Evolutionary conservation across 768 basidiomycete species (phyloP), one percentile per base, ranked within the genome.

Genomic region (Gyrodon lividus): DNA sequence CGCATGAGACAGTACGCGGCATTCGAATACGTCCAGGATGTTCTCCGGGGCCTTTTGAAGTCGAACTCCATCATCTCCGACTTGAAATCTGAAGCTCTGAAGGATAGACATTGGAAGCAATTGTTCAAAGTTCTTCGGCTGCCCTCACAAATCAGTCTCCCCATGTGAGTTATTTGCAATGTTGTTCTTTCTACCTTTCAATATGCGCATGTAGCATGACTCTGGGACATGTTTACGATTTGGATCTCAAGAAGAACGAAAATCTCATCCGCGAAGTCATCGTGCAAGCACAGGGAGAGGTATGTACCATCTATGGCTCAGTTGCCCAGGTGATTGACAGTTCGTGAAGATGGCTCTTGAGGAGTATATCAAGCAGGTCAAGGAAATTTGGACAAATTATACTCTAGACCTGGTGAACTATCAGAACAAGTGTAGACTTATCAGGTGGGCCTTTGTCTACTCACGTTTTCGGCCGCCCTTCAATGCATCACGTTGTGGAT

Each of bases 1-100:
- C 79, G 95, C 54, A 99, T 98, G 97, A 82, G 97, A 47, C 97
- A 99, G 66, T 99, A 99, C 68, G 92, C 94, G 8, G 97, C 97
- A 0, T 99, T 98, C 64, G 97, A 98, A 76, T 95, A 91, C 67
- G 93, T 98, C 2, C 95, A 98, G 64, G 96, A 99, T 38, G 80
- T 87, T 19, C 77, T 99, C 48, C 81, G 88, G 40, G 82, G 85
- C 12, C 76, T 94, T 43, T 79, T 98, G 58, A 98, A 97, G 73
- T 86, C 89, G 33, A 98, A 99, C 67, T 67, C 85, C 0, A 74
- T 97, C 57, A 78, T 99, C n/a, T 84, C 84, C 14, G 97, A 99
- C 70, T 75, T 99, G 62, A 98, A 97, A 73, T 96, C 93, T 9
- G 97, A 98, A 63, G 95, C 95, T 5, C 71, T 99, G 63, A 92